Evolutionary conservation across 768 basidiomycete genomes (phyloP).

Genomic region (Boletus barrowsii): DNA sequence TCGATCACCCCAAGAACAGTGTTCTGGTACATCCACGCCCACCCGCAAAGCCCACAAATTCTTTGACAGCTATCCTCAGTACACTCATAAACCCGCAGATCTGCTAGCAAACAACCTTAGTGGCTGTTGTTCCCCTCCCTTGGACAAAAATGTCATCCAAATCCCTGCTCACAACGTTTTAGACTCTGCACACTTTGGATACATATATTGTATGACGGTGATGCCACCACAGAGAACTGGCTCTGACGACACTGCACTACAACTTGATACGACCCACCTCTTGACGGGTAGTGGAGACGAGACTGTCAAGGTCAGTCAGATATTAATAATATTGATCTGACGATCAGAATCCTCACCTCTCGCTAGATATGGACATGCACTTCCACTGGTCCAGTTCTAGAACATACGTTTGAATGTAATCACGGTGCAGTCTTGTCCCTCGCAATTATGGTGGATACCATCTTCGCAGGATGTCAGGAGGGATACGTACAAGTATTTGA

Average conservation of each 20-base stretch:
- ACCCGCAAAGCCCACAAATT: constrained; percentile 75
- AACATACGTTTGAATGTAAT: constrained; percentile 67
- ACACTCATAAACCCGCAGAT: constrained; percentile 65
- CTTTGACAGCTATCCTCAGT: constrained; percentile 85
- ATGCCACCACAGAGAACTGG: constrained; percentile 40
- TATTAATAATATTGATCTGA: background rate
- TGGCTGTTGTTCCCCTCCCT: constrained; percentile 24
- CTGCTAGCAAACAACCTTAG: constrained; percentile 58
- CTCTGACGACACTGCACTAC: constrained; percentile 27
- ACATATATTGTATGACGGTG: constrained; percentile 80
- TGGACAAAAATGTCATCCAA: constrained; percentile 36
- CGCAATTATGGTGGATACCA: constrained; percentile 67
- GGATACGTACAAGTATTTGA: constrained; percentile 91
- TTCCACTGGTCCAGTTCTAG: constrained; percentile 40
- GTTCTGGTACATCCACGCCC: constrained; percentile 36
- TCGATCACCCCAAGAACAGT: constrained; percentile 9
- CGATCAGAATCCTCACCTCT: background rate
- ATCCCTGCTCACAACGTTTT: constrained; percentile 71
- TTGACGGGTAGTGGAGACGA: constrained; percentile 92
- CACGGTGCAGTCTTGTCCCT: constrained; percentile 85
- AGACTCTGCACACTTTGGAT: constrained; percentile 91
- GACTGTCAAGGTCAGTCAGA: constrained; percentile 65
- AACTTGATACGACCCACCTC: constrained; percentile 41
- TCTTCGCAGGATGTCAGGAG: constrained; percentile 93
- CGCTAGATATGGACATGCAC: constrained; percentile 67